Evolutionary conservation across 2,329 filamentous ascomycete genomes (phyloP), one percentile per base, ranked within the genome.

Genomic region (Colletotrichum sp.): DNA sequence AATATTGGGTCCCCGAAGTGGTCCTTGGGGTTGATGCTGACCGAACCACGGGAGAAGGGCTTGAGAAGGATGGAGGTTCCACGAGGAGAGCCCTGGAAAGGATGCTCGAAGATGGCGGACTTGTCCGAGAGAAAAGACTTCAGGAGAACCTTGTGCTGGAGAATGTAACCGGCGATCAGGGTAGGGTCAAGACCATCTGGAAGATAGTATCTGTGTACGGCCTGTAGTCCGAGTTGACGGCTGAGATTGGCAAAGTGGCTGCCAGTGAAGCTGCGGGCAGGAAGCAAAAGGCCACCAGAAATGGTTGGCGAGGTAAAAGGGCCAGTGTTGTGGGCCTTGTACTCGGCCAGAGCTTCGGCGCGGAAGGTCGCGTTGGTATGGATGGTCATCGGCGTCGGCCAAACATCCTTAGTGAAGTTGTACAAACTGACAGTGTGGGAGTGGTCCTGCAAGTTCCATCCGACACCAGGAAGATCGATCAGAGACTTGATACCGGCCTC

Each of bases 41-140:
- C 87, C 34, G 85, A 84, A n/a, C 90, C 90, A 3, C 90, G 86
- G 2, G 88, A 90, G 73, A 88, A 87, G 0, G 90, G 89, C 43
- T 81, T 79, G 26, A 79, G 77, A 2, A 81, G 74, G 9, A 78
- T 78, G 38, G 68, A 68, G 0, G 71, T 70, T 34, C 67, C 71
- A 36, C 60, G 60, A 24, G 60, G 30, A 24, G 60, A 62, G 15
- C 71, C 78, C 43, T 70, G 79, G 34, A 75, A 78, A 24, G 76
- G 77, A 74, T 79, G 55, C 71, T 79, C 80, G n/a, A 81, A 76
- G 2, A 79, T 60, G 68, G 79, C 81, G 32, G 80, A 81, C 7
- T 78, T 73, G 10, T 76, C 70, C 12, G 76, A 73, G 4, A 70
- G 69, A 21, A 74, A 75, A 9, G 75, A 76, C 55, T 68, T 60